Conservation (phyloP, 192 early-diverging fungal species). For the Phlyctochytrium planicorne region DNA sequence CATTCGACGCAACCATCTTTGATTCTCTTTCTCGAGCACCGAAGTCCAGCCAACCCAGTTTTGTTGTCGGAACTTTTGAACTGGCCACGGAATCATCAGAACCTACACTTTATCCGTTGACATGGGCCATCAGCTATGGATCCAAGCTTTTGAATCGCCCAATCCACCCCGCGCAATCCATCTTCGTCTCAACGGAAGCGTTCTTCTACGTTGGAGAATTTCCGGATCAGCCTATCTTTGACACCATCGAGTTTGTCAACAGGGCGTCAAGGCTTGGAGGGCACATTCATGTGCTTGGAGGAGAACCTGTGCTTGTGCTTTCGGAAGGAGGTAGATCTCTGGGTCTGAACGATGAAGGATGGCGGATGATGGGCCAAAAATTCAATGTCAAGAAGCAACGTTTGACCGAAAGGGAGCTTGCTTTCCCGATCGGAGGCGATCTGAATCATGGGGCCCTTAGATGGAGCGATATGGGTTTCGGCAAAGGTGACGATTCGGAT, state of each 20-base stretch:
- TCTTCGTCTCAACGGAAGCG: neutral
- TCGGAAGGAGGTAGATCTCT: neutral
- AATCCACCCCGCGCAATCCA: neutral
- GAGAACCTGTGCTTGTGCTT: neutral
- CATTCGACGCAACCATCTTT: neutral
- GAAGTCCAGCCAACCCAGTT: neutral
- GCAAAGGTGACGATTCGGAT: neutral
- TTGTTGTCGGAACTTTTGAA: neutral
- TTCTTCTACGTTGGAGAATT: neutral
- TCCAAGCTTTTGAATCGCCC: neutral
- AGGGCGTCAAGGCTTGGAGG: neutral
- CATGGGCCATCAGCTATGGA: neutral
- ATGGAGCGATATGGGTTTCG: neutral
- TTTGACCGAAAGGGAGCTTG: neutral
- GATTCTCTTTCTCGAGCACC: neutral
- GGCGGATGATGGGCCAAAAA: neutral
- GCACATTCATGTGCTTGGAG: neutral
- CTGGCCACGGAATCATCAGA: neutral
- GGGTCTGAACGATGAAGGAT: neutral
- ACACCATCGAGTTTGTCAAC: neutral
- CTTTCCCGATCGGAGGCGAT: neutral
- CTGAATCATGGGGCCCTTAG: neutral
- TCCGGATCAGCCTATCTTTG: conserved; percentile 3
- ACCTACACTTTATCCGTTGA: neutral
- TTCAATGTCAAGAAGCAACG: neutral